phyloP scores from a whole-genome alignment of 2,329 filamentous ascomycete genomes.

The Xylariaceae sp. region DNA sequence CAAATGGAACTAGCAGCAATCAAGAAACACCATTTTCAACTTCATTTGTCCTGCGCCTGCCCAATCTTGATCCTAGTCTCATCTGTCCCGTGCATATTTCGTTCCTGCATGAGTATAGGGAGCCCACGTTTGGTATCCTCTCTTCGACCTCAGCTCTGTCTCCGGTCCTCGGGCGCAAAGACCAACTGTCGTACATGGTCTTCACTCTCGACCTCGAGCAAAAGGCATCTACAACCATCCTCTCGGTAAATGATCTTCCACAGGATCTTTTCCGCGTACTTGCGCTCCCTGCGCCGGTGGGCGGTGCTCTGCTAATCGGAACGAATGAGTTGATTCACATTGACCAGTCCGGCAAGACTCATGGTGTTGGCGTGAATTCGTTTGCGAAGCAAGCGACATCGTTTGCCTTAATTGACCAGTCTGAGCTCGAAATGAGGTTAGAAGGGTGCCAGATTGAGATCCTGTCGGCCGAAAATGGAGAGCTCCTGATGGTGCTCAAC shows the following conservation, averaged over 20 bases:
- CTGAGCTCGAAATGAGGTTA: constrained; percentile 69
- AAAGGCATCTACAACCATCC: constrained; percentile 83
- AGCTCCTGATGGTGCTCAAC: constrained; percentile 76
- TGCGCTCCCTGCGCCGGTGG: constrained; percentile 77
- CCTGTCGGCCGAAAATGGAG: constrained; percentile 69
- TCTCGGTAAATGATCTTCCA: constrained; percentile 79
- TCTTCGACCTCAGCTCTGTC: constrained; percentile 71
- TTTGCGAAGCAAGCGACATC: constrained; percentile 78
- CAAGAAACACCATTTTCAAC: constrained; percentile 73
- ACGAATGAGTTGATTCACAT: constrained; percentile 90
- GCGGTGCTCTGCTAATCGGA: constrained; percentile 81
- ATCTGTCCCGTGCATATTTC: constrained; percentile 86
- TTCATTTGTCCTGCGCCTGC: constrained; percentile 89
- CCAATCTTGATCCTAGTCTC: constrained; percentile 79
- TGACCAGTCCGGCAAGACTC: constrained; percentile 90
- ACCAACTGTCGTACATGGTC: constrained; percentile 84
- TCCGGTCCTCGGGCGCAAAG: constrained; percentile 74
- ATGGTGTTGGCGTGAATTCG: constrained; percentile 86
- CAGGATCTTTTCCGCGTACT: constrained; percentile 82
- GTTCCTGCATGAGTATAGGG: constrained; percentile 94
- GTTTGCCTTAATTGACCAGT: constrained; percentile 83
- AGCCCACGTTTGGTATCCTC: constrained; percentile 93
- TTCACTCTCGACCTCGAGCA: constrained; percentile 94
- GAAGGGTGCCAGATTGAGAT: constrained; percentile 77
- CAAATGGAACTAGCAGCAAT: constrained; percentile 43